A percentile compares a stretch with the other conserved stretches of the same genome.
These are phyloP conservation scores for Candida tropicalis DNA, from an alignment of 1,139 yeast genomes.

Conservation along the genomic window DNA sequence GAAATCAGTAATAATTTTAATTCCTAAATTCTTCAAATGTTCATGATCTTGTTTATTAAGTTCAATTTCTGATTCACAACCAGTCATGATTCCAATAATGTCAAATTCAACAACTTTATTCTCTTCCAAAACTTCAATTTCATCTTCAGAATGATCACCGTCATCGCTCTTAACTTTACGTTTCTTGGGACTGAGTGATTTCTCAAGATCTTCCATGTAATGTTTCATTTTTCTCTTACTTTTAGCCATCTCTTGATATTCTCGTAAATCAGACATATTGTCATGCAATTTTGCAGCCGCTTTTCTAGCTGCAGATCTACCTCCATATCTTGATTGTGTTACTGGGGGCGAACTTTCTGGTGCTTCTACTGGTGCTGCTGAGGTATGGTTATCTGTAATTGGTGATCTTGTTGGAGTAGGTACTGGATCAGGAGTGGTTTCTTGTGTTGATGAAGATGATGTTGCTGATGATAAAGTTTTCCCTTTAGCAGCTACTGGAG, in stretches of 20 bases:
- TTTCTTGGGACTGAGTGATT: slow-evolving; percentile 15
- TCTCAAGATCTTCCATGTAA: slow-evolving; percentile 39
- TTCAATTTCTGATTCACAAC: slow-evolving; percentile 55
- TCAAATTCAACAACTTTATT: slow-evolving; percentile 14
- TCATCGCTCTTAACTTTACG: slow-evolving; percentile 3
- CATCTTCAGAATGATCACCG: neutral
- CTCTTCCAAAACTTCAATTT: slow-evolving; percentile 8
- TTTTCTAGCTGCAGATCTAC: slow-evolving; percentile 61
- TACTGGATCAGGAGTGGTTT: neutral
- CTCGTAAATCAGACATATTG: slow-evolving; percentile 67
- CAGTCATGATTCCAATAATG: slow-evolving; percentile 59
- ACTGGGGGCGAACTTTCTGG: neutral
- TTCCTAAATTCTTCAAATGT: slow-evolving; percentile 34
- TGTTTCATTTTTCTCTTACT: slow-evolving; percentile 42
- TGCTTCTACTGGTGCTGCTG: no score
- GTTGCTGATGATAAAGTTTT: neutral
- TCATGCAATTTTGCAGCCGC: slow-evolving; percentile 70
- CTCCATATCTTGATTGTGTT: slow-evolving; percentile 15
- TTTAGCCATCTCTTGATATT: slow-evolving; percentile 52
- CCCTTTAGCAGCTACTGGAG: neutral
- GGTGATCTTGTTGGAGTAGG: neutral
- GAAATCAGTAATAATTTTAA: slow-evolving; percentile 43
- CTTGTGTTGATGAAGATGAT: neutral
- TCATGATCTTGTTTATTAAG: slow-evolving; percentile 35
- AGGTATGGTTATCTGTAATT: no score